Base-by-base conservation (phyloP, 139 green algal species). In the Zygnema cylindricum region DNA sequence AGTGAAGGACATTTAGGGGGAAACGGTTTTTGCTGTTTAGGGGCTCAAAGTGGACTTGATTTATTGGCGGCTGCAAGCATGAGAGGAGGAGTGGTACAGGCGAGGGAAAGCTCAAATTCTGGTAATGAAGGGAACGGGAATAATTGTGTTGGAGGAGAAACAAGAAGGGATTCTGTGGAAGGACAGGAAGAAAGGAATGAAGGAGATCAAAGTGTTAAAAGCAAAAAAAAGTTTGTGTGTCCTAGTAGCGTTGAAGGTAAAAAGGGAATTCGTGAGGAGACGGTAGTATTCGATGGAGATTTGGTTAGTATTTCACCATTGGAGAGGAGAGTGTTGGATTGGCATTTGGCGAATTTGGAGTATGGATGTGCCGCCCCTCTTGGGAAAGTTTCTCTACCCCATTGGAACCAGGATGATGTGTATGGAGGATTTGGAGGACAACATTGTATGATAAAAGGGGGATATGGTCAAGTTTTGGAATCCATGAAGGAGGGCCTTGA, bases 361-460 rank as follows among this genome's bases (percentile, higher is more conserved):
- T 98, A 98, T 84, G 96, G 95, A 32, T 98, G 95, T 93, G 94
- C 92, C 39, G 82, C 86, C 16, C 23, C 69, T 33, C 82, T 94
- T 16, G 40, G 39, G 1, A 54, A 90, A 73, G 86, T 98, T 0
- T 96, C 93, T 0, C 77, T 95, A 1, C 43, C 84, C 23, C 89
- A 97, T 81, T 98, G 96, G 96, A 97, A 98, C 89, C 94, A 98
- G 42, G 95, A 98, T 77, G 94, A 96, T 81, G 83, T 88, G 63
- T 96, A 92, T 36, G 96, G 95, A 38, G 95, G 94, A 23, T 98
- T 98, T 94, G 96, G 95, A 21, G 96, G 96, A 1, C 86, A 91
- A 7, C 96, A 98, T 93, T 94, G 92, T 92, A 96, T 98, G 94
- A 93, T 98, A 42, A 89, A 93, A 63, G 96, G 95, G 21, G 95